Evolutionary conservation across 176 grass and related monocot genomes (phyloP).

Genomic region (Carex scoparia): DNA sequence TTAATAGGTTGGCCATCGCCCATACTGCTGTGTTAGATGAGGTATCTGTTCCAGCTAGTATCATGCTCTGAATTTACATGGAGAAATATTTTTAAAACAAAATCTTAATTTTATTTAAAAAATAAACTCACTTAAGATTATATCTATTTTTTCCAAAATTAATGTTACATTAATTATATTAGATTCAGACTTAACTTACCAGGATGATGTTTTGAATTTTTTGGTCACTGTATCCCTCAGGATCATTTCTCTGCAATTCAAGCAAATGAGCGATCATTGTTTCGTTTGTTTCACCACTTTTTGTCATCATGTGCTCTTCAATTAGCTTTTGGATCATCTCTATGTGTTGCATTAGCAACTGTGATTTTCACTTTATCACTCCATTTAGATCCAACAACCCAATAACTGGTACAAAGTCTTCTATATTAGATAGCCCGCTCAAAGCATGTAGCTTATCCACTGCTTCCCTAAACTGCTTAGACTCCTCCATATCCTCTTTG

Average conservation of each 20-base stretch:
- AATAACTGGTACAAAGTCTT: constrained; percentile 17
- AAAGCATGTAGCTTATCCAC: not conserved
- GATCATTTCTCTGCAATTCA: constrained; percentile 20
- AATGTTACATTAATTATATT: too few relatives aligned
- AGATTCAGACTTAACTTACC: not conserved
- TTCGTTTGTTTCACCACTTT: not conserved
- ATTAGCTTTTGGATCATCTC: not conserved
- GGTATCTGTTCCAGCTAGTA: constrained; percentile 30
- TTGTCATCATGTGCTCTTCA: not conserved
- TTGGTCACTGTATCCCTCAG: constrained; percentile 10
- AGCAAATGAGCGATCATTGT: constrained; percentile 15
- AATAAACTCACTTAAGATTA: too few relatives aligned
- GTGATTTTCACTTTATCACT: not conserved
- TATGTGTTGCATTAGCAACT: not conserved
- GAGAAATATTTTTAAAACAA: too few relatives aligned
- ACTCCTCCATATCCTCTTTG: not conserved
- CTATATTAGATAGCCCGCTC: not conserved
- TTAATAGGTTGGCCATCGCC: constrained; percentile 18
- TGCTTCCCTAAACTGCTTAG: not conserved
- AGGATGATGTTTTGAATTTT: not conserved
- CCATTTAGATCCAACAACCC: not conserved
- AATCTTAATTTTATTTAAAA: too few relatives aligned
- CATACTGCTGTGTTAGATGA: constrained; percentile 24
- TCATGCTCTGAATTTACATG: too few relatives aligned
- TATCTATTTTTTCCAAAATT: too few relatives aligned